These are phyloP conservation scores for Curvularia lunata DNA, from an alignment of 2,329 filamentous ascomycete genomes.

Conservation along the genomic window DNA sequence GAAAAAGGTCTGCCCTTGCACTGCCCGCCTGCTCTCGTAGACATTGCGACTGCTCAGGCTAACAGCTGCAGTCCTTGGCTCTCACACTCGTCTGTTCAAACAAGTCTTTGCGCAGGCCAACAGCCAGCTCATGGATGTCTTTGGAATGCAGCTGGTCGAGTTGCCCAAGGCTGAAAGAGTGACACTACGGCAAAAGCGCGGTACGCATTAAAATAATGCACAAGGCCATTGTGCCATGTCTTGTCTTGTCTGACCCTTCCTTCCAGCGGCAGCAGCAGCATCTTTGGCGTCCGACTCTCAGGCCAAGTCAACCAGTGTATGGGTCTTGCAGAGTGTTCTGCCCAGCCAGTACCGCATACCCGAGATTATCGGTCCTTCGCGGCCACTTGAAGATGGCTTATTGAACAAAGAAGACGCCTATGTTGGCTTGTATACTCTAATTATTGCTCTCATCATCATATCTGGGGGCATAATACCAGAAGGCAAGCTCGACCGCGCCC, in stretches of 20 bases:
- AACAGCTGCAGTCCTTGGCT: constrained; percentile 66
- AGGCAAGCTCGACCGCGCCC: constrained; percentile 76
- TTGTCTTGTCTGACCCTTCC: not conserved
- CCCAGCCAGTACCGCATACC: constrained; percentile 69
- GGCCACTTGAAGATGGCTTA: constrained; percentile 60
- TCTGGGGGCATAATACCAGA: constrained; percentile 75
- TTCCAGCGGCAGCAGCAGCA: constrained; percentile 51
- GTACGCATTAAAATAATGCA: constrained; percentile 50
- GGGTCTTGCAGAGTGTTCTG: constrained; percentile 77
- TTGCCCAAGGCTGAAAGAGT: constrained; percentile 81
- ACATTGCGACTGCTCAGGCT: constrained; percentile 6
- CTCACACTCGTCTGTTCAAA: constrained; percentile 73
- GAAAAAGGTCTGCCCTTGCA: constrained; percentile 52
- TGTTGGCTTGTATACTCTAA: constrained; percentile 77
- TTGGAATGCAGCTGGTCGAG: constrained; percentile 93
- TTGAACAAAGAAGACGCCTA: constrained; percentile 77
- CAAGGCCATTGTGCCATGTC: not conserved
- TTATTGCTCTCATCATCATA: constrained; percentile 78
- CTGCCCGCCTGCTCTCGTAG: not conserved
- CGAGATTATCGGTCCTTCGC: constrained; percentile 71
- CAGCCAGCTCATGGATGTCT: constrained; percentile 69
- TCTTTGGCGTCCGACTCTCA: constrained; percentile 62
- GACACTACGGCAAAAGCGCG: constrained; percentile 79
- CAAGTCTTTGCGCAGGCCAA: constrained; percentile 80
- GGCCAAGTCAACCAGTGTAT: constrained; percentile 67